Percentiles rank a stretch among this genome's conserved stretches.
These are phyloP conservation scores for Yamadazyma taylorii DNA, from an alignment of 1,139 yeast genomes.

Conservation along the genomic window DNA sequence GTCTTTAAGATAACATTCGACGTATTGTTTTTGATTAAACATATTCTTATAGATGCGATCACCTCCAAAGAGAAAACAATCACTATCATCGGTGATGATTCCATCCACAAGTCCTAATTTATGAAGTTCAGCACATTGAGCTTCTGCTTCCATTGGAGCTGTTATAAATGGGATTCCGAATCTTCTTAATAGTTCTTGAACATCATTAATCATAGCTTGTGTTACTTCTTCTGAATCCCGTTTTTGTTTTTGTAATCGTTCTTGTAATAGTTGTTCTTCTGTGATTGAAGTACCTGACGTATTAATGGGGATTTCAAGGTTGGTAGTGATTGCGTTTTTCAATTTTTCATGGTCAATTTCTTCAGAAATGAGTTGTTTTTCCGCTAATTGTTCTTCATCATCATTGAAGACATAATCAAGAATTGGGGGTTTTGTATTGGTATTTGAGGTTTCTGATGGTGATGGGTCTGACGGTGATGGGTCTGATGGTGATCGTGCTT, in stretches of 20 bases:
- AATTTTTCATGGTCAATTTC: conserved; percentile 71
- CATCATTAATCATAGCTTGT: conserved; percentile 80
- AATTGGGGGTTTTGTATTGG: conserved; percentile 2
- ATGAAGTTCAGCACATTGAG: conserved; percentile 86
- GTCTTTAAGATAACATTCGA: conserved; percentile 71
- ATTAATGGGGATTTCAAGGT: conserved; percentile 18
- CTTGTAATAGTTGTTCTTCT: conserved; percentile 55
- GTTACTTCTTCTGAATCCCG: conserved; percentile 94
- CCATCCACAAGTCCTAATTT: conserved; percentile 82
- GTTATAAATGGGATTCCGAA: conserved; percentile 94
- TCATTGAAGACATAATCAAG: conserved; percentile 70
- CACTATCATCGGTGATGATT: conserved; percentile 95
- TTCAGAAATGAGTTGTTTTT: conserved; percentile 64
- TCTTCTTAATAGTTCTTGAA: conserved; percentile 78
- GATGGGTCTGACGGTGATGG: too few relatives aligned
- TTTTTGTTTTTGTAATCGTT: conserved; percentile 63
- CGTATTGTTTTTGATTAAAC: conserved; percentile 92
- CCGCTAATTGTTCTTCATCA: conserved; percentile 69
- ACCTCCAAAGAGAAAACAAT: conserved; percentile 94
- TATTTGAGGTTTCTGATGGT: conserved; percentile 1
- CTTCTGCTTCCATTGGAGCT: conserved; percentile 99
- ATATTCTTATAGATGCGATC: conserved; percentile 81
- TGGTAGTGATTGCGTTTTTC: conserved; percentile 44
- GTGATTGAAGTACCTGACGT: conserved; percentile 34
- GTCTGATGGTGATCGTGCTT: too few relatives aligned